These are phyloP conservation scores for Coemansia sp. DNA, from an alignment of 192 early-diverging fungal genomes.

Conservation along the genomic window DNA sequence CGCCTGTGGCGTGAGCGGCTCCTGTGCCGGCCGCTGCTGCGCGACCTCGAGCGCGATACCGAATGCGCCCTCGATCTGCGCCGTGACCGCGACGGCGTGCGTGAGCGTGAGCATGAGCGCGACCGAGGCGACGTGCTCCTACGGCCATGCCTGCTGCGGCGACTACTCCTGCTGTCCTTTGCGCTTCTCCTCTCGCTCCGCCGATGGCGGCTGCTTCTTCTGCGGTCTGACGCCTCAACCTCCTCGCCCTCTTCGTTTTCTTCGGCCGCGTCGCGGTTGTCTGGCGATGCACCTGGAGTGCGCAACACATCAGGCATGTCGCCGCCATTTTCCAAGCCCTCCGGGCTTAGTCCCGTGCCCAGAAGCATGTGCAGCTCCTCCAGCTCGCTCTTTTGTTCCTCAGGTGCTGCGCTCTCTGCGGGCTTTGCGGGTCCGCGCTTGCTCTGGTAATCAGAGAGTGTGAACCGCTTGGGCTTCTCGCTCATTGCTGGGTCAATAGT, in stretches of 20 bases:
- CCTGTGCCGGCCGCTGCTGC: slow-evolving; percentile 13
- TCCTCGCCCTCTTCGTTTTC: slow-evolving; percentile 28
- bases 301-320: slow-evolving; percentile 20
- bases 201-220: slow-evolving; percentile 11
- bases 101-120: slow-evolving; percentile 14
- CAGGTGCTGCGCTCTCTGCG: slow-evolving; percentile 8
- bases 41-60: slow-evolving; percentile 20
- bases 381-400: slow-evolving; percentile 47
- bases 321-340: background rate
- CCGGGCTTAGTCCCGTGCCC: slow-evolving; percentile 21
- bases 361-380: slow-evolving; percentile 54
- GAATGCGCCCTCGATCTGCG: slow-evolving; percentile 16
- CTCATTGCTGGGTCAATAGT: slow-evolving; percentile 17
- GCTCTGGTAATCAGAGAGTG: slow-evolving; percentile 52
- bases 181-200: slow-evolving; percentile 18
- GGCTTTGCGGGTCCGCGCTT: slow-evolving; percentile 39
- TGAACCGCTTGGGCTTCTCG: slow-evolving; percentile 52
- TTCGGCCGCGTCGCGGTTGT: slow-evolving; percentile 4
- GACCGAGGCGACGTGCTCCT: slow-evolving; percentile 39
- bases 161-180: slow-evolving; percentile 13
- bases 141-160: slow-evolving; percentile 9
- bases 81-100: slow-evolving; percentile 13
- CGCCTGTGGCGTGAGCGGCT: slow-evolving; percentile 13
- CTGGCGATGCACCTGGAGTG: slow-evolving; percentile 44
- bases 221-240: slow-evolving; percentile 17